A percentile compares a stretch with the other conserved stretches of the same genome.
These are phyloP conservation scores for Prunus padus DNA, from an alignment of 306 rosid genomes.

Conservation along the genomic window DNA sequence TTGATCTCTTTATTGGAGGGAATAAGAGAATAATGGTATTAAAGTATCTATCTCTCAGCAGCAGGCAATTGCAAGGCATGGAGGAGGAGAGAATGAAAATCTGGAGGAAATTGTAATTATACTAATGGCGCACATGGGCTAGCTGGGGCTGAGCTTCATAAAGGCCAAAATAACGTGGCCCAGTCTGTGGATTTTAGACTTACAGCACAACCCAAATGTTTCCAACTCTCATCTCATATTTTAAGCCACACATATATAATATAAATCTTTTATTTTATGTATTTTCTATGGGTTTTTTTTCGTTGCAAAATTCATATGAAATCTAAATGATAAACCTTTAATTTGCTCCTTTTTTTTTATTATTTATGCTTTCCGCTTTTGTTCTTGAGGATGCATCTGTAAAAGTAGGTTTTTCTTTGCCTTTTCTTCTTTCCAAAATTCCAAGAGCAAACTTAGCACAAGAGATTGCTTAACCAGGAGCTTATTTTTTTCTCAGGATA, in stretches of 20 bases:
- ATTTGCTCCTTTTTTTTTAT: too few species aligned
- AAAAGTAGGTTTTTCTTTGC: constrained; percentile 4
- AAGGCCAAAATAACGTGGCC: constrained; percentile 39
- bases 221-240: not conserved
- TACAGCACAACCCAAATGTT: not conserved
- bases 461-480: not conserved
- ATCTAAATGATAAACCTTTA: too few species aligned
- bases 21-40: not conserved
- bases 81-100: not conserved
- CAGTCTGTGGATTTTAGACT: constrained; percentile 36
- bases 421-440: constrained; percentile 6
- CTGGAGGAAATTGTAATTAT: not conserved
- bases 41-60: not conserved
- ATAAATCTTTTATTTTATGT: not conserved
- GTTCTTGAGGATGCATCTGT: not conserved
- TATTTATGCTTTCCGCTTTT: too few species aligned
- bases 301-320: too few species aligned
- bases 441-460: not conserved
- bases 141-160: constrained; percentile 25
- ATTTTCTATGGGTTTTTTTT: too few species aligned
- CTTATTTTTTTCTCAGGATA: not conserved
- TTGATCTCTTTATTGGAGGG: not conserved
- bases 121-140: constrained; percentile 30
- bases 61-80: not conserved
- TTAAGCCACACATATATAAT: not conserved